Conservation (phyloP, 2,329 filamentous ascomycete genomes). For the Talaromyces islandicus region DNA sequence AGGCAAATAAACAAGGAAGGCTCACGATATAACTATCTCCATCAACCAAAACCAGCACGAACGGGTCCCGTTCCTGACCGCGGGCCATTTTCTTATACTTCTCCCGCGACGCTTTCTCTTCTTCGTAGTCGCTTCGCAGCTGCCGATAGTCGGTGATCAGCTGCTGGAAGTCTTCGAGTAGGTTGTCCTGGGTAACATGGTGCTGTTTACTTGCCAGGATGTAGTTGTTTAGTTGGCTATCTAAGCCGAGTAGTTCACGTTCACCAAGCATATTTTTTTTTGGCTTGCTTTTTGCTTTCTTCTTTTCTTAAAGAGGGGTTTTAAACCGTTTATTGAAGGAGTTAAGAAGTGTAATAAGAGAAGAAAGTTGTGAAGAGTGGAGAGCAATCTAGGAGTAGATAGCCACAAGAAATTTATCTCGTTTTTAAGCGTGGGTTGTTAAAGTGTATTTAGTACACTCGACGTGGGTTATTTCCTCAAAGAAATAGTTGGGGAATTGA, state of each 20-base stretch:
- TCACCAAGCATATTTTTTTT: neutral
- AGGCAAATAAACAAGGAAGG: neutral
- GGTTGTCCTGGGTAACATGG: neutral
- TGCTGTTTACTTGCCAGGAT: neutral
- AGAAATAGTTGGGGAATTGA: neutral
- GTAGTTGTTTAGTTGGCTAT: neutral
- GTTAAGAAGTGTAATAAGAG: neutral
- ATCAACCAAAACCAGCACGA: constrained; percentile 57
- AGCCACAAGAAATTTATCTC: neutral
- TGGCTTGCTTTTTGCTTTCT: neutral
- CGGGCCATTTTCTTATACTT: constrained; percentile 50
- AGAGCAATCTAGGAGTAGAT: neutral
- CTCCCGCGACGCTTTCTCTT: constrained; percentile 49
- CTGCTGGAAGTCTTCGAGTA: constrained; percentile 29
- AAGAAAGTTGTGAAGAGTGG: neutral
- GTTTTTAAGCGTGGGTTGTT: neutral
- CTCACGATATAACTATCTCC: constrained; percentile 52
- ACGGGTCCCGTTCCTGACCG: constrained; percentile 49
- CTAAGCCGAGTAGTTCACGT: neutral
- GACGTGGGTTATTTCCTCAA: neutral
- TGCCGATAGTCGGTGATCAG: constrained; percentile 51
- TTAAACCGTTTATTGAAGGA: neutral
- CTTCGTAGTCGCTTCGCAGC: constrained; percentile 53
- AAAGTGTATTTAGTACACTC: neutral
- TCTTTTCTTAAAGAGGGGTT: neutral